Evolutionary conservation across 2,329 filamentous ascomycete genomes (phyloP), one percentile per base, ranked within the genome.

Genomic region (Mollisiaceae sp.): DNA sequence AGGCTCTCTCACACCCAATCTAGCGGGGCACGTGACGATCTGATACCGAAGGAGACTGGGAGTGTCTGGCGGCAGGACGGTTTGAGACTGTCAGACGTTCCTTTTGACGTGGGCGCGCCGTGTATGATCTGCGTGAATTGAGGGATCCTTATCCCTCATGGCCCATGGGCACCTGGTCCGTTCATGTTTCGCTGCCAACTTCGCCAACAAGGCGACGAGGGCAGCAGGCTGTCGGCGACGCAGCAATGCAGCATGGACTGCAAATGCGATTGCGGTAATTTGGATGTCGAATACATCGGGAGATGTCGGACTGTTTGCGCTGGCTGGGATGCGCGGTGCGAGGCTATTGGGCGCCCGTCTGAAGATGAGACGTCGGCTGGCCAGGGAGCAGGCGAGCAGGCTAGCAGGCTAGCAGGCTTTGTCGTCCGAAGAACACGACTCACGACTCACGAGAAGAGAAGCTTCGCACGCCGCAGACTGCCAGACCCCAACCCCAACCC

Each of bases 111-210:
- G 52, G 50, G 50, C 27, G 27, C 15, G n/a, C 8, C n/a, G 24
- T 63, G 60, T 63, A 27, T 63, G 60, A 63, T 63, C 60, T 63
- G 60, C 60, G 60, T 39, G 32, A 58, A 50, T 58, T 58, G 8
- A 8, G 27, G 15, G 32, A 22, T 63, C 54, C 24, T 63, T 22
- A 58, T 60, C 59, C 59, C 41, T 60, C 59, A 60, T 36, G 45
- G 36, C 18, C 20, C 47, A 27, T 11, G 24, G 52, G 8, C 35
- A 55, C 52, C 52, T 55, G 1, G 35, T 41, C 52, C 11, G 50
- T 54, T 27, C 15, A 54, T 54, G 50, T 54, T 54, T 54, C 50
- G 50, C 50, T 32, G 22, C 15, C 50, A 54, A 22, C 50, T 8
- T 54, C 50, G 22, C 27, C 24, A 27, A 54, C 12, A 24, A 24